phyloP scores from a whole-genome alignment of 2,329 filamentous ascomycete species.

The Calycina herbarum region DNA sequence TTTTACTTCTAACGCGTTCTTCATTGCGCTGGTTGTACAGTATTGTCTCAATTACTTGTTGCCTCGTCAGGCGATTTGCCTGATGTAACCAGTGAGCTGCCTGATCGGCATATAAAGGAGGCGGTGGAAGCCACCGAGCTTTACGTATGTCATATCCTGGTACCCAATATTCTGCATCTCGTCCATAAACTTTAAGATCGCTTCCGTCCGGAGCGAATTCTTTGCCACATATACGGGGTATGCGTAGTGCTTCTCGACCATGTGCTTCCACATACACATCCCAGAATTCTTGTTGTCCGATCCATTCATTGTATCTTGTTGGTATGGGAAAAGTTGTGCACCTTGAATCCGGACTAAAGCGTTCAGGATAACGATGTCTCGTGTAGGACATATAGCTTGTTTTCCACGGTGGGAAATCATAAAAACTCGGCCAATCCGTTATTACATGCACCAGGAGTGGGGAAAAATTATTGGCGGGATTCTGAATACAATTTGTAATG shows the following conservation, averaged over 20 bases:
- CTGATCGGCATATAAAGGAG: neutral
- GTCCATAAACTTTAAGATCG: neutral
- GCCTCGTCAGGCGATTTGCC: neutral
- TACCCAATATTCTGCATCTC: neutral
- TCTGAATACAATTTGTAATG: neutral
- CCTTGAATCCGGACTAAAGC: neutral
- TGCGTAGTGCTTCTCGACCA: neutral
- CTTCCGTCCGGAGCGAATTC: neutral
- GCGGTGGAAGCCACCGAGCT: neutral
- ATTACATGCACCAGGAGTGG: neutral
- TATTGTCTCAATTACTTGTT: neutral
- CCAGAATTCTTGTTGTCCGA: neutral
- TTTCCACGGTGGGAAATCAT: neutral
- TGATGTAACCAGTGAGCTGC: neutral
- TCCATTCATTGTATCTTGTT: neutral
- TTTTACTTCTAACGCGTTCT: neutral
- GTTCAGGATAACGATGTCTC: neutral
- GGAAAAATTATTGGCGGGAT: neutral
- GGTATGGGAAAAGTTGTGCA: neutral
- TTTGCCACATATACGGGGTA: neutral
- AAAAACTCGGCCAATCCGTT: neutral
- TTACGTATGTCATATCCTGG: neutral
- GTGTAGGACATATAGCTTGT: neutral
- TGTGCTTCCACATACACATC: neutral
- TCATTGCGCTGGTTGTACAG: neutral